Evolutionary conservation across 192 early-diverging fungal genomes (phyloP), one percentile per base, ranked within the genome.

Genomic region (Gonapodya prolifera): DNA sequence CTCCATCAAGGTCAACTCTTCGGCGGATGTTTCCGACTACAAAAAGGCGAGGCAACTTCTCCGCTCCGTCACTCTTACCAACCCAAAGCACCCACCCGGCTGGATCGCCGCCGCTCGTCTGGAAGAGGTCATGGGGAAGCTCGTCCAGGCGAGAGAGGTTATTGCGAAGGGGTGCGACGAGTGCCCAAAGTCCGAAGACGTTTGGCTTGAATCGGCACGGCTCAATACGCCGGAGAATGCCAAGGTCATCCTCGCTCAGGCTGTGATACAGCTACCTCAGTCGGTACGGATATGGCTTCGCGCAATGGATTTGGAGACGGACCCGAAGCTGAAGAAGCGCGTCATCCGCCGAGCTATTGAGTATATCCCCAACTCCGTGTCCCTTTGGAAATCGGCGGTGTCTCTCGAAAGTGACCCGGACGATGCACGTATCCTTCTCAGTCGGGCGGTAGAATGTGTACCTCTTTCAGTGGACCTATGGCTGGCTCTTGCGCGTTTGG

Each of bases 41-140:
- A 94, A 95, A 79, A 92, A 95, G 69, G 96, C 96, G 0, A 88
- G 98, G 1, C 84, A 90, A 61, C 85, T 99, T 34, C 86, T 98
- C 8, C 89, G 89, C 61, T 97, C 96, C 0, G 94, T 99, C 34
- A 97, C 92, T 33, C 88, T 88, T 13, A 93, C 98, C 1, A 98
- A 97, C 82, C 96, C 96, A 8, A 95, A 95, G 78, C 93, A 98
- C 77, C 96, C 95, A 1, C 93, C 96, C 28, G 98, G 95, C 45
- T 99, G 98, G 98, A 97, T 98, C 78, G 96, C 96, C 0, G 95
- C 95, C 2, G 98, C 98, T 13, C 91, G 97, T 71, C 83, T 98
- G 36, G 98, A 99, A 84, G 96, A 99, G 82, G 87, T 92, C 2
- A 96, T 95, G 0, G 89, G 91, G 23, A 95, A 96, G 78, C 82